Evolutionary conservation across 306 rosid genomes (phyloP), one percentile per base, ranked within the genome.

Genomic region (Fragaria vesca): DNA sequence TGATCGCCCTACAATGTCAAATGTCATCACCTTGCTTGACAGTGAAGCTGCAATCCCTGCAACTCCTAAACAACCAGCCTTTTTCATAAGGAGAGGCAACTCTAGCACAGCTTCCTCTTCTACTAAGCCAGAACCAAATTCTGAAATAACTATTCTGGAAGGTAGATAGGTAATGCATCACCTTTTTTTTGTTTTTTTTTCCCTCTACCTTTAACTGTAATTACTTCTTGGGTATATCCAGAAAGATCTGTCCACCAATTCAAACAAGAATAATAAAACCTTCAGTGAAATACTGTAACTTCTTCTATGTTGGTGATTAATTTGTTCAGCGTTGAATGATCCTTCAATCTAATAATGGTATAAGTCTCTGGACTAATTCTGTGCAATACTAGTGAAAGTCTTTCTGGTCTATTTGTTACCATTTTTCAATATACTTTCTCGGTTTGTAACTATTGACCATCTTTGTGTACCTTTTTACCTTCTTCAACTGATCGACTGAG

Each of bases 1-100:
- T 54, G 90, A 90, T 51, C 79, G 93, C 4, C 93, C 87, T 0
- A 54, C 79, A n/a, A 80, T 89, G 83, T 80, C 90, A 13, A 78
- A 78, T 71, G 66, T 86, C 5, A 20, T 87, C 8, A 28, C 71
- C 24, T 66, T 87, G 90, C 91, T 90, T 75, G 85, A 81, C 3
- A 79, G 69, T n/a, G 90, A 87, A 11, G 24, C 71, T 54, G 45
- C 79, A 54, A 78, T 28, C 2, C 32, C 81, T 34, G 88, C 90
- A 45, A 57, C 68, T 61, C 89, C 90, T 5, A 82, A 62, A 9
- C 83, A 83, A 11, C 90, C 94, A 45, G 78, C 86, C 0, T 86
- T 86, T 81, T 77, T 81, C 50, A 12, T 11, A 8, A 52, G 73
- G 21, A 85, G 68, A 47, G 69, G 76, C 30, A 21, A 26, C 21